phyloP scores from a whole-genome alignment of 306 rosid genomes.

The Fragaria iinumae region DNA sequence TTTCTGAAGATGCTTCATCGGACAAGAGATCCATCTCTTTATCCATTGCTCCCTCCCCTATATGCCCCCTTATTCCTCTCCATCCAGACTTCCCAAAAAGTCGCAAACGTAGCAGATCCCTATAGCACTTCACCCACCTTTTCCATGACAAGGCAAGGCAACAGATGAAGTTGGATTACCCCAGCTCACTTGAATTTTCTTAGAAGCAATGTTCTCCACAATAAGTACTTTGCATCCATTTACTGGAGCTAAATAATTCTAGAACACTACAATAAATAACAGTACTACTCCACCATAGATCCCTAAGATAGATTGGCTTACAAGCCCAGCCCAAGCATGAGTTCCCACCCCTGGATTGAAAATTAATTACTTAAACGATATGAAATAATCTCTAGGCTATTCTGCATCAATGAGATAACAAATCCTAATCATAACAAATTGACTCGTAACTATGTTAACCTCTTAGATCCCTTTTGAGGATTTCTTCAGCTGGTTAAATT shows the following conservation, averaged over 20 bases:
- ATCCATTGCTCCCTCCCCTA: not conserved
- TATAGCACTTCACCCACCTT: not conserved
- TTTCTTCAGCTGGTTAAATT: not conserved
- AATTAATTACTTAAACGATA: not conserved
- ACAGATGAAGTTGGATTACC: not conserved
- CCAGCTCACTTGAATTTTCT: not conserved
- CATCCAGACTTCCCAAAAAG: not conserved
- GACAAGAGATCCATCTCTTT: not conserved
- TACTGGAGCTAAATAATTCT: not conserved
- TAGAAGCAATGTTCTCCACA: not conserved
- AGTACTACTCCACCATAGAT: not conserved
- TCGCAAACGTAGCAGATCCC: not conserved
- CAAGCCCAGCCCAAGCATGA: not conserved
- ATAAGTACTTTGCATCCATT: not conserved
- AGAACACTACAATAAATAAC: not conserved
- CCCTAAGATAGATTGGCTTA: not conserved
- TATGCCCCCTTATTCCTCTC: not conserved
- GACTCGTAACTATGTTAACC: slow-evolving; percentile 5
- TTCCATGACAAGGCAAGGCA: not conserved
- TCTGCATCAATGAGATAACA: not conserved
- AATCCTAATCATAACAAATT: not conserved
- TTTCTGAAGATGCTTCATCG: not conserved
- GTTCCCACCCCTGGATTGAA: not conserved
- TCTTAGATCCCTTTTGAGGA: not conserved
- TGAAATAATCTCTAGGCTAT: not conserved